Evolutionary conservation across 1,284 basidiomycete species (phyloP), one percentile per base, ranked within the genome.

Genomic region (Cryptococcus depauperatus): DNA sequence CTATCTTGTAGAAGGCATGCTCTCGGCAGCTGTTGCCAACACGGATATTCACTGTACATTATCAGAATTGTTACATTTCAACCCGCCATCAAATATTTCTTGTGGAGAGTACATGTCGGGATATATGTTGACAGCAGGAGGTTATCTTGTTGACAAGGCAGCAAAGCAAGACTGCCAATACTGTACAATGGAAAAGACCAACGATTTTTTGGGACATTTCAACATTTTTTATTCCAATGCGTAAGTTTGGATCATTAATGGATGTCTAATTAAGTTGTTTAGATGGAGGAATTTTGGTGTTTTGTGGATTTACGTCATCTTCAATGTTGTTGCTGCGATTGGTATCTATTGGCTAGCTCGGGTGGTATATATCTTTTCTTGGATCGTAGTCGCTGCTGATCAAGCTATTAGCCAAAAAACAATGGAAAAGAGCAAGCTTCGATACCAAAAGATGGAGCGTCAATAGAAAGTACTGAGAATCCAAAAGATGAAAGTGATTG

Each of bases 271-370:
- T 19, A n/a, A n/a, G n/a, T n/a, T n/a, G 8, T 5, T 43, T 35
- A 43, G 76, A 44, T 84, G 80, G 80, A 71, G 81, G 11, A 70
- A 84, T 62, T 73, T 80, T 39, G 81, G 80, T 1, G 66, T 86
- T 39, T 67, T 85, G 48, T 76, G 75, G 58, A 79, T 68, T 0
- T 86, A 78, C 68, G 76, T 82, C 52, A 55, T 71, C n/a, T 78
- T 84, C 69, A 84, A 85, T 50, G 46, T 59, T 35, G 37, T 57
- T 33, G 62, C 48, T 2, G 65, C 65, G 28, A 43, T 66, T 18
- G 44, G 34, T 27, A 35, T 69, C 22, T 69, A 69, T 54, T 67
- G 61, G 60, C 53, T 68, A 14, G 60, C 55, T 18, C 56, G 68
- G 45, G 64, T 70, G 40, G 56, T 58, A 48, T 52, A 52, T 52